These are phyloP conservation scores for Apostasia ramifera DNA, from an alignment of 106 monocot genomes.

Conservation along the genomic window DNA sequence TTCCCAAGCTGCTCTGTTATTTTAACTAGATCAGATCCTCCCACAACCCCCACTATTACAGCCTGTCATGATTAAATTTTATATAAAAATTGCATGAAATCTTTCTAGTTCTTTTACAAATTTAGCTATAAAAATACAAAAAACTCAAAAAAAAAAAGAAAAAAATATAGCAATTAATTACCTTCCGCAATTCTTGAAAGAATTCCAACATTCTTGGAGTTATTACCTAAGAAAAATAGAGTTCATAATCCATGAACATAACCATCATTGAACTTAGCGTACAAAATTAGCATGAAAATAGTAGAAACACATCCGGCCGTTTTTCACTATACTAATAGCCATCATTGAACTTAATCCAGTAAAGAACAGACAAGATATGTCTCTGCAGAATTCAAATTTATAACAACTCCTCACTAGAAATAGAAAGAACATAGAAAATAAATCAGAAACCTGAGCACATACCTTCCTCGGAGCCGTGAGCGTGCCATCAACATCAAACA, in stretches of 20 bases:
- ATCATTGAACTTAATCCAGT: not conserved
- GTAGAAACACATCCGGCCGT: not conserved
- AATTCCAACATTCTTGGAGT: constrained; percentile 78
- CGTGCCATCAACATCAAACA: constrained; percentile 97
- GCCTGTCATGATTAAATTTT: constrained; percentile 31
- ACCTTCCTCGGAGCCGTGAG: constrained; percentile 97
- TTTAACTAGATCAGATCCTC: constrained; percentile 92
- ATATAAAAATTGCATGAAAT: not conserved
- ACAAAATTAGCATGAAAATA: not conserved
- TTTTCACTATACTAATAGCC: not conserved
- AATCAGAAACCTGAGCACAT: not conserved
- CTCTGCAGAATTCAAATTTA: not conserved
- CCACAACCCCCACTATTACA: constrained; percentile 86
- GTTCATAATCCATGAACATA: too few relatives aligned
- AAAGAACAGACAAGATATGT: not conserved
- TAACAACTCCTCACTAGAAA: not conserved
- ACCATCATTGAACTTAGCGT: too few relatives aligned
- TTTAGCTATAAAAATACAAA: not conserved
- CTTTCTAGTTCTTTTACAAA: not conserved
- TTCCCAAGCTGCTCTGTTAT: constrained; percentile 89
- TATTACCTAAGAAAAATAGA: constrained; percentile 32
- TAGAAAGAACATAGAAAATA: not conserved
- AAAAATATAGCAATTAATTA: constrained; percentile 12
- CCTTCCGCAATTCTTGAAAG: constrained; percentile 68
- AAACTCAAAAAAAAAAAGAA: not conserved